Evolutionary conservation across 768 basidiomycete genomes (phyloP), one percentile per base, ranked within the genome.

Genomic region (Mycena galericulata): DNA sequence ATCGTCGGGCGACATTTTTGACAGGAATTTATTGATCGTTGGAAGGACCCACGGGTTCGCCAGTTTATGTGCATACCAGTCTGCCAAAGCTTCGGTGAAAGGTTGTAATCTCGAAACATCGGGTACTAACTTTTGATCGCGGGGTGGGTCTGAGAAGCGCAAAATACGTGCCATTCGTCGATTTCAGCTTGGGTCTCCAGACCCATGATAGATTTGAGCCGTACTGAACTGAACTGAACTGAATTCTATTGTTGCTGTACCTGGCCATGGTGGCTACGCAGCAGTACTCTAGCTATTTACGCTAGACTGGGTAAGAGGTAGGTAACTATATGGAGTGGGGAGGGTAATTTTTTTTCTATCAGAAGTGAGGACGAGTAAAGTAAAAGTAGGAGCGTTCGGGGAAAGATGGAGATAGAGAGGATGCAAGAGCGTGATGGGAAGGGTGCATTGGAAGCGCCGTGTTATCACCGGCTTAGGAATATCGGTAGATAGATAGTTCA

Each of bases 31-130:
- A 43, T 76, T 76, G 56, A 74, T 56, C 0, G 72, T 68, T 3
- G 64, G 67, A 0, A 75, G 68, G 22, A 65, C 56, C 69, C 70
- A 75, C n/a, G 69, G 69, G 36, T 75, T 66, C 8, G 50, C 56
- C 2, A 69, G 14, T 32, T 75, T 74, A 15, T 74, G 69, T 0
- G 63, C 36, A 38, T 73, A 67, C 74, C 72, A 73, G 29, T 75
- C 74, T 72, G 14, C 11, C 43, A 59, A 43, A 17, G 24, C 54
- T 50, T 60, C 38, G 7, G 17, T 45, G 36, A 22, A 17, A 8
- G 50, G 10, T 54, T 34, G 5, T 18, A 36, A 26, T 6, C 14
- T 17, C 4, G 40, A 22, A 22, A 15, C 30, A 22, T n/a, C 3
- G n/a, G 15, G 17, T 15, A 61, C 62, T 43, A 32, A 65, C 64